phyloP scores from a whole-genome alignment of 257 asterid genomes.

The Solanum paucissectum region DNA sequence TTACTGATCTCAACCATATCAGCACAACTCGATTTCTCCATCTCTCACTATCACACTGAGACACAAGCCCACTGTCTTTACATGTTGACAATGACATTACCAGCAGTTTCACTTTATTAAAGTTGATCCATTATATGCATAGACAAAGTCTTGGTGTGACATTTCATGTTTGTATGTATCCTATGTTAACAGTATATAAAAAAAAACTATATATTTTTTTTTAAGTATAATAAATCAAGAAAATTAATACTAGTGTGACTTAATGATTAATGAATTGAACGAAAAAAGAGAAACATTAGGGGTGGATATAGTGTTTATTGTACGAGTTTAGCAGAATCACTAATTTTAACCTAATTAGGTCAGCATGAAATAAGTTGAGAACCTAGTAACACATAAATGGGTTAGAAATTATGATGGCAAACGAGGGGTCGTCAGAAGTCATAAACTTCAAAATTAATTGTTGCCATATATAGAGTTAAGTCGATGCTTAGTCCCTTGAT shows the following conservation, averaged over 20 bases:
- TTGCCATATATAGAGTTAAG: background rate
- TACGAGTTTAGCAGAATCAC: background rate
- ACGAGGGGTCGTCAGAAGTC: background rate
- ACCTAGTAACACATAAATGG: background rate
- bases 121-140: conserved; percentile 1
- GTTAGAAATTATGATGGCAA: background rate
- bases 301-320: background rate
- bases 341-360: background rate
- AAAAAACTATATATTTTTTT: too few species aligned
- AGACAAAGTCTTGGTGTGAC: conserved; percentile 10
- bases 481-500: background rate
- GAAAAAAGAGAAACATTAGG: background rate
- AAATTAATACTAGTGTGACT: background rate
- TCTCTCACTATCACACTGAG: background rate
- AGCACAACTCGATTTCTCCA: background rate
- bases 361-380: background rate
- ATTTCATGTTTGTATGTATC: background rate
- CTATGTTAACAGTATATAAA: background rate
- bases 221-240: background rate
- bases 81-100: background rate
- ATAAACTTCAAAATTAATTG: background rate
- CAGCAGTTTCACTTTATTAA: conserved; percentile 3
- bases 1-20: background rate
- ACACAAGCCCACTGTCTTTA: background rate
- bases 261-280: background rate